Conservation (phyloP, 768 basidiomycete species). For the Gloeopeniophorella convolvens region DNA sequence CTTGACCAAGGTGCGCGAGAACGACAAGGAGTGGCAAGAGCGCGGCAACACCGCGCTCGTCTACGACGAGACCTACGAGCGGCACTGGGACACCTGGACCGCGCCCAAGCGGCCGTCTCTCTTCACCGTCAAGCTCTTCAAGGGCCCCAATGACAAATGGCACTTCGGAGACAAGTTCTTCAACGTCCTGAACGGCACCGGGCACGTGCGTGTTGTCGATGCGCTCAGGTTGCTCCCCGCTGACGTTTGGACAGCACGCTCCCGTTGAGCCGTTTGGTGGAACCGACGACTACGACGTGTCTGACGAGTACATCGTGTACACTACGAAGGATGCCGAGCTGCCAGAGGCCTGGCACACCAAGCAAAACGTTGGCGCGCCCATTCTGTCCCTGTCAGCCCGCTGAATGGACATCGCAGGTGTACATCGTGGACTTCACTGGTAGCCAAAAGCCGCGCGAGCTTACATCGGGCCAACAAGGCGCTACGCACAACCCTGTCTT, state of each 20-base stretch:
- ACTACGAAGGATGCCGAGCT: conserved; percentile 81
- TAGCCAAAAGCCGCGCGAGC: conserved; percentile 44
- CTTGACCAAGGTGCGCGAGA: conserved; percentile 56
- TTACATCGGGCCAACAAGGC: conserved; percentile 82
- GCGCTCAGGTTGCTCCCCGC: background rate
- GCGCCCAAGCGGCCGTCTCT: conserved; percentile 66
- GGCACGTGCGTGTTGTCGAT: conserved; percentile 46
- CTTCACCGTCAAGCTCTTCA: conserved; percentile 57
- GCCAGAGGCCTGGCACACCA: conserved; percentile 79
- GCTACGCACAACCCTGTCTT: conserved; percentile 73
- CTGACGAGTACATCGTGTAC: conserved; percentile 63
- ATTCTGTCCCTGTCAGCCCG: background rate
- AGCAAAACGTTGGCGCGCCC: conserved; percentile 56
- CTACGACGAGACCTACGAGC: conserved; percentile 41
- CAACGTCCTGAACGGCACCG: conserved; percentile 59
- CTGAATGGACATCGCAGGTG: conserved; percentile 37
- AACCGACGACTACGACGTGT: conserved; percentile 73
- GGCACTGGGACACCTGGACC: conserved; percentile 63
- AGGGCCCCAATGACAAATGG: conserved; percentile 47
- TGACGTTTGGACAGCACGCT: conserved; percentile 37
- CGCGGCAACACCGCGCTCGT: conserved; percentile 61
- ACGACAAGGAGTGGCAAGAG: conserved; percentile 67
- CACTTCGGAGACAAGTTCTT: conserved; percentile 43
- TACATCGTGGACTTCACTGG: conserved; percentile 61
- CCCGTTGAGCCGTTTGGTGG: conserved; percentile 90